phyloP scores from a whole-genome alignment of 2,329 filamentous ascomycete genomes.

The Macrophomina tecta region DNA sequence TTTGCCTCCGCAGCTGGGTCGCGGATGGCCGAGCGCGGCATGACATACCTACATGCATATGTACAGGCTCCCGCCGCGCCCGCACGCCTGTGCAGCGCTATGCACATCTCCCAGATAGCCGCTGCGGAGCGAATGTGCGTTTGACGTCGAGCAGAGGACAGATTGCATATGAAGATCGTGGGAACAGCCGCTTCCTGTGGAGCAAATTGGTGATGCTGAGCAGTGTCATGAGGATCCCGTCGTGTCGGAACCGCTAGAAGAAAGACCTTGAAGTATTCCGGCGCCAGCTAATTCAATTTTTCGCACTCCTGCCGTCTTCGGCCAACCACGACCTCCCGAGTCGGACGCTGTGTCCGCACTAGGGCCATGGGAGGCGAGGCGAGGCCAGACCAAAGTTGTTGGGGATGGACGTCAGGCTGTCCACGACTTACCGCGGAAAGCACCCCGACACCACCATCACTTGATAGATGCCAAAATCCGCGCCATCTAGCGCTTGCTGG shows the following conservation, averaged over 20 bases:
- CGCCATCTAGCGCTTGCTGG: background rate
- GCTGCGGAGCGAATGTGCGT: slow-evolving; percentile 21
- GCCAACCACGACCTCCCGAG: slow-evolving; percentile 19
- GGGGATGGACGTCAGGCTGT: slow-evolving; percentile 9
- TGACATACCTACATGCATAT: slow-evolving; percentile 29
- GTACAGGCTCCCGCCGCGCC: slow-evolving; percentile 27
- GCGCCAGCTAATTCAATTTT: slow-evolving; percentile 25
- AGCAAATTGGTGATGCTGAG: background rate
- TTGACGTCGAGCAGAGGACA: slow-evolving; percentile 24
- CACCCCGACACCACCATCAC: slow-evolving; percentile 17
- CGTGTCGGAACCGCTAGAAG: slow-evolving; percentile 16
- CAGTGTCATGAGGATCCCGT: slow-evolving; percentile 1
- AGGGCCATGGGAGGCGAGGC: slow-evolving; percentile 1
- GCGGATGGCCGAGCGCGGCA: slow-evolving; percentile 25
- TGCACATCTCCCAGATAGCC: slow-evolving; percentile 23
- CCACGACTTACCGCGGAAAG: slow-evolving; percentile 9
- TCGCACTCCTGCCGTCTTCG: slow-evolving; percentile 13
- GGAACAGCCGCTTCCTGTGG: slow-evolving; percentile 16
- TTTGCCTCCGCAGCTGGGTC: slow-evolving; percentile 23
- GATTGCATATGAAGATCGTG: slow-evolving; percentile 26
- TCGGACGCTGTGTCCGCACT: slow-evolving; percentile 20
- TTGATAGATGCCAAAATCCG: background rate
- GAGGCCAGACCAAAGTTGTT: slow-evolving; percentile 20
- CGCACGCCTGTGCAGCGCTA: slow-evolving; percentile 17
- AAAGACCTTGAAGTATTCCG: slow-evolving; percentile 23